Conservation (phyloP, 441 rosid species). For the Daphne laureola region DNA sequence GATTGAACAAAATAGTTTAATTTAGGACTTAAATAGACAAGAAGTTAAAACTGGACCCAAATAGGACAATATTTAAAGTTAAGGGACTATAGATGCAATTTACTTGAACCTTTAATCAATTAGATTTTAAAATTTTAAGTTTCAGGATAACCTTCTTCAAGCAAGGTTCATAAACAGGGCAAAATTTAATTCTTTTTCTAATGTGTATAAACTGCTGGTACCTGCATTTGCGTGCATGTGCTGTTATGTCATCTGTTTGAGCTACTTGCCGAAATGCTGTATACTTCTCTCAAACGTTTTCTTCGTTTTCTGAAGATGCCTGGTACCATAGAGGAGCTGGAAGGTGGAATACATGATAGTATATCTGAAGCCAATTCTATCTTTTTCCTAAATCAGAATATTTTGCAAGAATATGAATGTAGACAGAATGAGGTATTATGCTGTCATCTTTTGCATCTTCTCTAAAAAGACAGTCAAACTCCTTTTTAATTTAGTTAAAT, state of each 20-base stretch:
- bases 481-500: slow-evolving; percentile 12
- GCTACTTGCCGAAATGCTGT: not conserved
- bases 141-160: no score
- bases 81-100: no score
- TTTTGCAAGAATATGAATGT: slow-evolving; percentile 73
- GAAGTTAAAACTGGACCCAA: no score
- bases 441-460: slow-evolving; percentile 7
- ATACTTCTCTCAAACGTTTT: slow-evolving; percentile 3
- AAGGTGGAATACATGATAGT: slow-evolving; percentile 85
- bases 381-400: slow-evolving; percentile 73
- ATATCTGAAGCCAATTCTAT: slow-evolving; percentile 82
- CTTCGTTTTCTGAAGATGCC: slow-evolving; percentile 55
- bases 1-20: no score
- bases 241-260: not conserved
- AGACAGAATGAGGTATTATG: slow-evolving; percentile 55
- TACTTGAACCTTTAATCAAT: no score
- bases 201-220: no score
- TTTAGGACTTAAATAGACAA: no score
- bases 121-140: no score
- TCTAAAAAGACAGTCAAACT: slow-evolving; percentile 6
- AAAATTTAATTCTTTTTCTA: no score
- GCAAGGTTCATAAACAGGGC: no score
- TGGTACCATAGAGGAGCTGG: slow-evolving; percentile 80
- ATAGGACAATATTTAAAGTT: no score
- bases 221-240: not conserved